A percentile compares a stretch with the other conserved stretches of the same genome.
Conservation (phyloP, 2,329 filamentous ascomycete genomes). For the Hymenoscyphus fraxineus region DNA sequence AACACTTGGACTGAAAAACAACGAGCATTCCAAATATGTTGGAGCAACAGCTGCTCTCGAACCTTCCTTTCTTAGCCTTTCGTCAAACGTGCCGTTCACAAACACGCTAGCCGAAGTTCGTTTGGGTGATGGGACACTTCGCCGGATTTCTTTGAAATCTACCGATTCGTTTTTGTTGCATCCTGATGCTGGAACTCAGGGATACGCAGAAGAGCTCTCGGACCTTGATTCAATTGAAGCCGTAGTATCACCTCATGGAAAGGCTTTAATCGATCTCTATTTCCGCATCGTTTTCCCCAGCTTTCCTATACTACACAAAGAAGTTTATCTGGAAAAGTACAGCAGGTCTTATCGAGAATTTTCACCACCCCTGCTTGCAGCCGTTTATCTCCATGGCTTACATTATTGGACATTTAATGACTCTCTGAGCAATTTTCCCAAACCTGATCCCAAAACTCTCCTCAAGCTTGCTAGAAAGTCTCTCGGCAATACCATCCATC, state of each 20-base stretch:
- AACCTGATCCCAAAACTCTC: conserved; percentile 39
- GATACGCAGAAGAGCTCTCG: conserved; percentile 42
- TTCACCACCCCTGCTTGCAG: conserved; percentile 54
- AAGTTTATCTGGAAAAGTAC: conserved; percentile 60
- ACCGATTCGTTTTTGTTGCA: conserved; percentile 74
- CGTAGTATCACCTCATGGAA: conserved; percentile 30
- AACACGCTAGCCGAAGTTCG: conserved; percentile 64
- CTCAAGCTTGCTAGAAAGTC: conserved; percentile 42
- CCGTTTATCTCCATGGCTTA: conserved; percentile 59
- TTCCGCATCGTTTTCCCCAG: conserved; percentile 46
- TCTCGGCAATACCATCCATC: conserved; percentile 45
- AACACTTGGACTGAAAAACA: conserved; percentile 71
- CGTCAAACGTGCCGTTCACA: conserved; percentile 68
- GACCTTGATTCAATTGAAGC: conserved; percentile 34
- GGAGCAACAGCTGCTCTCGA: conserved; percentile 78
- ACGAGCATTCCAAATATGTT: conserved; percentile 76
- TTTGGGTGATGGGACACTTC: conserved; percentile 61
- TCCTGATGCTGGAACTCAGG: conserved; percentile 66
- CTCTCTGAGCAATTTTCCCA: conserved; percentile 43
- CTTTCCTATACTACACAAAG: conserved; percentile 53
- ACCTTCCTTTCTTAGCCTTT: conserved; percentile 65
- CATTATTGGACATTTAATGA: conserved; percentile 59
- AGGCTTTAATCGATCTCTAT: conserved; percentile 28
- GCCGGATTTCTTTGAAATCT: conserved; percentile 62
- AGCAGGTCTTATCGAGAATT: conserved; percentile 54